These are phyloP conservation scores for Periglandula ipomoeae DNA, from an alignment of 2,329 filamentous ascomycete species.

Conservation along the genomic window DNA sequence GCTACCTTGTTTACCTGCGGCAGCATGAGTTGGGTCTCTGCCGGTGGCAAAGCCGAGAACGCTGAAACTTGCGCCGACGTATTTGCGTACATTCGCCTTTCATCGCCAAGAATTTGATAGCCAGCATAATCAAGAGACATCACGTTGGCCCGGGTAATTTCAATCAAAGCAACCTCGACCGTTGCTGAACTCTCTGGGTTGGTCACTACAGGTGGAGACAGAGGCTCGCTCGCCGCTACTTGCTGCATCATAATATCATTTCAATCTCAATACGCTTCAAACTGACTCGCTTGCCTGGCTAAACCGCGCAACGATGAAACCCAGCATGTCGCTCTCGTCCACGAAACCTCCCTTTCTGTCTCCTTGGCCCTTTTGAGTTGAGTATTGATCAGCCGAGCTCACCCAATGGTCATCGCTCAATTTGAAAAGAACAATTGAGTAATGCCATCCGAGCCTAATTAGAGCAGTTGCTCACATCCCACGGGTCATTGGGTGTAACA, in stretches of 20 bases:
- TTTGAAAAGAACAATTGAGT: background rate
- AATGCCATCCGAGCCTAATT: background rate
- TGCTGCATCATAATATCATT: too few relatives aligned
- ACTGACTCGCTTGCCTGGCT: too few relatives aligned
- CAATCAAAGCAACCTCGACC: background rate
- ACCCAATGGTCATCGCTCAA: background rate
- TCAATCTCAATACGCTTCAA: too few relatives aligned
- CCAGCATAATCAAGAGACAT: background rate
- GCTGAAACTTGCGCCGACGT: background rate
- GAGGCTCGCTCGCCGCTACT: too few relatives aligned
- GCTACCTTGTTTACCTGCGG: too few relatives aligned
- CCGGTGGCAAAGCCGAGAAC: background rate
- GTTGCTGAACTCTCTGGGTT: background rate
- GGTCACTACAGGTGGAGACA: too few relatives aligned
- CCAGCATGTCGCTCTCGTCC: too few relatives aligned
- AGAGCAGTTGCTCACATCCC: background rate
- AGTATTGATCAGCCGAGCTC: too few relatives aligned
- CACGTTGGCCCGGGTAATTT: background rate
- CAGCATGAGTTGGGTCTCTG: background rate
- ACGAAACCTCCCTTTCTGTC: too few relatives aligned
- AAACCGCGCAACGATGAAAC: too few relatives aligned
- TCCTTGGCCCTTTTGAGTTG: too few relatives aligned
- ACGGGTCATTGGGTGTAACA: background rate
- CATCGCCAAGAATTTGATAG: background rate
- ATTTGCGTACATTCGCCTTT: background rate